Evolutionary conservation across 164 flowering plant genomes (phyloP).

Genomic region (Vitis labrusca): DNA sequence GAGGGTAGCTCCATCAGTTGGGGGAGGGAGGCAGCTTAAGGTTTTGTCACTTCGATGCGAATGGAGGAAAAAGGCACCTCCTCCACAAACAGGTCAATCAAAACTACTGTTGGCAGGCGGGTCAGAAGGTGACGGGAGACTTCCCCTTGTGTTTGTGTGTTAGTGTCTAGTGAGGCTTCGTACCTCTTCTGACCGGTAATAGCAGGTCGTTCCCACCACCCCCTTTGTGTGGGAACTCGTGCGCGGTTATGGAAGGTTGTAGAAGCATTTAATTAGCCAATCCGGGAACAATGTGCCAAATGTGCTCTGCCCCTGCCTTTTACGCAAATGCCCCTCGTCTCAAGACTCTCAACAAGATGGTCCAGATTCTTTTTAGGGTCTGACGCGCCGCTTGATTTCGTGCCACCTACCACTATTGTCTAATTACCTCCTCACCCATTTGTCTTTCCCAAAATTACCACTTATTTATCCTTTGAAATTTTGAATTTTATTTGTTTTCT

Average conservation of each 20-base stretch:
- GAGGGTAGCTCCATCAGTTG: too few relatives aligned
- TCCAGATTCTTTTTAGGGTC: too few relatives aligned
- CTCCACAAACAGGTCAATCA: conserved; percentile 8
- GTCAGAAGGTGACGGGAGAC: too few relatives aligned
- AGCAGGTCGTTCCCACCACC: conserved; percentile 7
- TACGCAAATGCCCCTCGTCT: neutral
- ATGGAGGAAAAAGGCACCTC: neutral
- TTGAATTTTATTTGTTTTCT: too few relatives aligned
- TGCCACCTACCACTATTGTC: too few relatives aligned
- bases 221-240: conserved; percentile 10
- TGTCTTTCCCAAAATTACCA: too few relatives aligned
- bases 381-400: too few relatives aligned
- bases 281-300: conserved; percentile 12
- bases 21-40: conserved; percentile 17
- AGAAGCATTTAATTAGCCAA: conserved; percentile 12
- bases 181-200: conserved; percentile 18
- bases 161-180: neutral
- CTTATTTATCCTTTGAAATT: too few relatives aligned
- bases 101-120: conserved; percentile 15
- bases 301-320: neutral
- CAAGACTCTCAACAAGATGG: too few relatives aligned
- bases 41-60: conserved; percentile 22
- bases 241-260: conserved; percentile 16
- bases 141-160: neutral
- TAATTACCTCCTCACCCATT: too few relatives aligned